Percentiles rank a stretch among this genome's conserved stretches.
Evolutionary conservation across 2,329 filamentous ascomycete genomes (phyloP).

Genomic region (Alternaria hordeiaustralica): DNA sequence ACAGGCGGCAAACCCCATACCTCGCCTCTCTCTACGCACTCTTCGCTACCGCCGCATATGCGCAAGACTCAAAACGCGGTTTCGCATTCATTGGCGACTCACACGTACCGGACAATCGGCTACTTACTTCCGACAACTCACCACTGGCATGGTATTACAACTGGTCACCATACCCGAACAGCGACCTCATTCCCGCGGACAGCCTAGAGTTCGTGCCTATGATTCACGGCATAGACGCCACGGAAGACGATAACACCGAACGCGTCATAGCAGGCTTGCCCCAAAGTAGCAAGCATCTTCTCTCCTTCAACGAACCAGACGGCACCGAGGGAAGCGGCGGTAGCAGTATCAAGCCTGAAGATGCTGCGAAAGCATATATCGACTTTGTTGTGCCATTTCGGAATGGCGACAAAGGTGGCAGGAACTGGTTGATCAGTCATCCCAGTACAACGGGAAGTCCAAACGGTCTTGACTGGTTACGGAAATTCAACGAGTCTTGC

Average conservation of each 20-base stretch:
- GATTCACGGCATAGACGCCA: conserved; percentile 70
- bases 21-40: conserved; percentile 10
- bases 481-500: conserved; percentile 69
- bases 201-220: conserved; percentile 78
- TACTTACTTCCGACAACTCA: conserved; percentile 66
- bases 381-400: conserved; percentile 73
- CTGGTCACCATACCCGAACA: conserved; percentile 64
- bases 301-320: conserved; percentile 84
- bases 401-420: conserved; percentile 53
- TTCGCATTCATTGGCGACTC: conserved; percentile 71
- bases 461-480: conserved; percentile 70
- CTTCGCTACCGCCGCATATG: conserved; percentile 12
- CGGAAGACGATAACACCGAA: conserved; percentile 54
- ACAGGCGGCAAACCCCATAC: conserved; percentile 2
- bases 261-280: conserved; percentile 68
- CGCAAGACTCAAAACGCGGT: conserved; percentile 69
- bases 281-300: conserved; percentile 66
- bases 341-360: conserved; percentile 65
- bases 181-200: conserved; percentile 57
- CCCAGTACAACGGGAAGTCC: conserved; percentile 72
- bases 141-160: conserved; percentile 87
- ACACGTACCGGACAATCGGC: conserved; percentile 65
- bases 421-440: conserved; percentile 68
- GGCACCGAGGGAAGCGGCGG: conserved; percentile 65
- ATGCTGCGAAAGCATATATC: conserved; percentile 74